Evolutionary conservation across 2,329 filamentous ascomycete species (phyloP), one percentile per base, ranked within the genome.

Genomic region (Penicillium sp.): DNA sequence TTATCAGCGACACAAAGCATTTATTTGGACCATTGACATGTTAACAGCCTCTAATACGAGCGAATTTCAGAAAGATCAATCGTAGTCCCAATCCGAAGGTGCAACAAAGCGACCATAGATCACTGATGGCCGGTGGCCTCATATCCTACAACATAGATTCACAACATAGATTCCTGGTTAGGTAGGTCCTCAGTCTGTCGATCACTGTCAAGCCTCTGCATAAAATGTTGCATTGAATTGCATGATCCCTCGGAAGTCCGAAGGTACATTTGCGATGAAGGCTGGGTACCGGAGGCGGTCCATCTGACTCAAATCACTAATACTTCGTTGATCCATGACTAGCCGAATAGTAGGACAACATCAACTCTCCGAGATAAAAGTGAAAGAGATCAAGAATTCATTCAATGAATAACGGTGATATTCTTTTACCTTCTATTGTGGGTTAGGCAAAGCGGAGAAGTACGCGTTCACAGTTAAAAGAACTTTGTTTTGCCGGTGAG

Each of bases 171-270:
- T 22, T 32, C 32, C 13, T 40, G 18, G 26, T 16, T n/a, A 32
- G 39, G 29, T 7, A 22, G 26, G n/a, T 40, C 5, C n/a, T 32
- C 9, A 6, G 13, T 45, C 32, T 16, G 14, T 16, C 22, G 6
- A 38, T 39, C 26, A 39, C 13, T 40, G 34, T 22, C 9, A 40
- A 20, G 43, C 35, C 35, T 37, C 22, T 39, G 26, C 34, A 39
- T 32, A 22, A 26, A 6, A 13, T 11, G 4, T 24, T 13, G n/a
- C 22, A 26, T 55, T 26, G 5, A 22, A 37, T 29, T 53, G 51
- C 51, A 53, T 31, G 32, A 24, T 24, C 32, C 24, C 18, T 55
- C 53, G 46, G 46, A 55, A 39, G 24, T 51, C 53, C 39, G 53
- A 55, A 45, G 47, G 10, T 16, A 29, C 24, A 50, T 50, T 44